Evolutionary conservation across 192 early-diverging fungal species (phyloP).

Genomic region (Ambispora gerdemannii): DNA sequence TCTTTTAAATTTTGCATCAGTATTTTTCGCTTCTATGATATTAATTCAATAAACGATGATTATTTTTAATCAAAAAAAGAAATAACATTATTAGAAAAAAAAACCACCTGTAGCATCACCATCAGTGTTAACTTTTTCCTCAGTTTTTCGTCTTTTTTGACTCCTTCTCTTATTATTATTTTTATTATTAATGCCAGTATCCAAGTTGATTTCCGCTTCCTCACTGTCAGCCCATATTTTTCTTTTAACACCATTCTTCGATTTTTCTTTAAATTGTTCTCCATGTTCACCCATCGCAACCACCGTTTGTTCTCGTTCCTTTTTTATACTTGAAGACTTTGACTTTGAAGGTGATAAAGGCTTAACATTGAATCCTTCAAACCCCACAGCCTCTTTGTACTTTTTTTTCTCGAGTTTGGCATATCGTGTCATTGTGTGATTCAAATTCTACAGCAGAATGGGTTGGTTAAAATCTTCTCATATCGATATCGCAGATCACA

Average conservation of each 20-base stretch:
- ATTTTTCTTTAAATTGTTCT: slow-evolving; percentile 8
- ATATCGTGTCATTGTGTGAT: slow-evolving; percentile 54
- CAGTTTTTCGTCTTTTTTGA: slow-evolving; percentile 23
- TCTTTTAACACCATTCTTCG: slow-evolving; percentile 20
- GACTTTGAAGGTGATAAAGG: slow-evolving; percentile 35
- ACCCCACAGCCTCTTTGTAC: slow-evolving; percentile 37
- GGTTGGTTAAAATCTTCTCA: no score
- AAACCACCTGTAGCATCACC: background rate
- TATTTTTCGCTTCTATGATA: no score
- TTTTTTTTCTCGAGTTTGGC: slow-evolving; percentile 47
- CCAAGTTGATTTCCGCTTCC: background rate
- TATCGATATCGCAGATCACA: no score
- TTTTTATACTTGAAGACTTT: background rate
- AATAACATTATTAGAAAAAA: background rate
- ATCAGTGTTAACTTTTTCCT: slow-evolving; percentile 5
- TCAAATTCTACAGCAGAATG: no score
- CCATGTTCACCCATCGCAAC: no score
- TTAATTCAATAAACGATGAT: no score
- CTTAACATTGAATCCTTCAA: slow-evolving; percentile 33
- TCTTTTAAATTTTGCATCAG: background rate
- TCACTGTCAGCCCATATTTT: slow-evolving; percentile 13
- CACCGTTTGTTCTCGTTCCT: slow-evolving; percentile 15
- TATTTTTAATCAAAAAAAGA: background rate
- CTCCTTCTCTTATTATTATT: background rate
- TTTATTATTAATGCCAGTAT: no score